A percentile compares a stretch with the other conserved stretches of the same genome.
Conservation (phyloP, 169 alveolate species). For the Hammondia hammondi region DNA sequence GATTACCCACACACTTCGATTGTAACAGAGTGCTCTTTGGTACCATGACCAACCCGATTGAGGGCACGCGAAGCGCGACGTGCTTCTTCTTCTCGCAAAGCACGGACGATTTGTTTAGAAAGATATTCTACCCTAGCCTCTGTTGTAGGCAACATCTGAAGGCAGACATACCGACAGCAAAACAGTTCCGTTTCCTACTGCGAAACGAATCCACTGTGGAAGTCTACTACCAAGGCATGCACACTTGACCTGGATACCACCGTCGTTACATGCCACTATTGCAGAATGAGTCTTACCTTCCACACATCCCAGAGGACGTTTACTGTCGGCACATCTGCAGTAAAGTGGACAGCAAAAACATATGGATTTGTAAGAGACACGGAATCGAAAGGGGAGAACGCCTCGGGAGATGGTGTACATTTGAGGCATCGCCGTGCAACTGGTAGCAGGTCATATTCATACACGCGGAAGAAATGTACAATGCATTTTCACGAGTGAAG, state of each 20-base stretch:
- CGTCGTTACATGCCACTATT: background rate
- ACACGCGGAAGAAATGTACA: too few relatives aligned
- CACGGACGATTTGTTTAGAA: background rate
- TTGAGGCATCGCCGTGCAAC: too few relatives aligned
- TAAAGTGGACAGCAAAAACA: background rate
- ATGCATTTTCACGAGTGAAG: too few relatives aligned
- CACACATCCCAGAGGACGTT: constrained; percentile 33
- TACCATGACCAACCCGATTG: background rate
- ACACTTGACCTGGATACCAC: background rate
- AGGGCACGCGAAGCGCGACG: background rate
- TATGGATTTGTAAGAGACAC: too few relatives aligned
- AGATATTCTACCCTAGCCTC: background rate
- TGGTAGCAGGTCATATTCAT: too few relatives aligned
- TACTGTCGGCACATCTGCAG: constrained; percentile 10
- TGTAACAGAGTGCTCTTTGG: background rate
- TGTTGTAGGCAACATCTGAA: constrained; percentile 4
- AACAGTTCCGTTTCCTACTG: background rate
- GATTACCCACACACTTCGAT: background rate
- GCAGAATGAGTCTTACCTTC: background rate
- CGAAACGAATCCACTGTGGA: background rate
- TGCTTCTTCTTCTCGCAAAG: background rate
- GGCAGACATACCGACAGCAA: background rate
- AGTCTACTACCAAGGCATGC: background rate
- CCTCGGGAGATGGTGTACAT: too few relatives aligned
- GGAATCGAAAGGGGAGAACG: too few relatives aligned